These are phyloP conservation scores for Magnaporthiopsis rhizophila DNA, from an alignment of 2,329 filamentous ascomycete species.

Conservation along the genomic window DNA sequence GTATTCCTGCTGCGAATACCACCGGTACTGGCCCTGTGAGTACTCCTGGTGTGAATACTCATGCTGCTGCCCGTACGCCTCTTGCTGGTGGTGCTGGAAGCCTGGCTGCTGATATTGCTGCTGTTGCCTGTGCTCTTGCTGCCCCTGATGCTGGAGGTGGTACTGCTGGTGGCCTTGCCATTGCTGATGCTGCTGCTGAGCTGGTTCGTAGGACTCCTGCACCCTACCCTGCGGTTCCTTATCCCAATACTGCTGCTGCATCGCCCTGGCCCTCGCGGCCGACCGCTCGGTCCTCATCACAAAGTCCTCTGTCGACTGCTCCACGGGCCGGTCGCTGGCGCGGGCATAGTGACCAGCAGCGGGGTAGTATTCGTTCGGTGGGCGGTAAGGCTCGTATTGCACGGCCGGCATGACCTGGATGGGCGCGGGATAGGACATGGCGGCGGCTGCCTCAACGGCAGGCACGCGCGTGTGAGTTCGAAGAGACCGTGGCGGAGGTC, in stretches of 20 bases:
- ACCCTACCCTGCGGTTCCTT: neutral
- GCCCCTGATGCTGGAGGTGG: neutral
- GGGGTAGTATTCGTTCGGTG: neutral
- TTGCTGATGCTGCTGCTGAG: conserved; percentile 1
- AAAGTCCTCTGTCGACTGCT: conserved; percentile 18
- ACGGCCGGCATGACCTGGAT: conserved; percentile 1
- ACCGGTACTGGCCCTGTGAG: neutral
- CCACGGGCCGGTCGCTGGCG: conserved; percentile 14
- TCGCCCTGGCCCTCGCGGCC: conserved; percentile 10
- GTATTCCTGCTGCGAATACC: neutral
- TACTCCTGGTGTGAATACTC: neutral
- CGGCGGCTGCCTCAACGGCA: neutral
- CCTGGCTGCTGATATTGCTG: neutral
- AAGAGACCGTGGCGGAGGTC: conserved; percentile 12
- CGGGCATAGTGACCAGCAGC: neutral
- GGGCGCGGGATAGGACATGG: conserved; percentile 1
- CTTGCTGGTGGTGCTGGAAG: neutral
- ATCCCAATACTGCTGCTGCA: neutral
- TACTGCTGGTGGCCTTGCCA: conserved; percentile 2
- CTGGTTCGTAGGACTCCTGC: neutral
- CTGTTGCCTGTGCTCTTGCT: conserved; percentile 4
- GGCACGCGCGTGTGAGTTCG: conserved; percentile 11
- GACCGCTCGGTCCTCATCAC: conserved; percentile 18
- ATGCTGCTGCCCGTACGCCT: neutral
- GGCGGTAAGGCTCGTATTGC: neutral